Evolutionary conservation across 2,329 filamentous ascomycete genomes (phyloP).

Genomic region (Aspergillus pseudoglaucus): DNA sequence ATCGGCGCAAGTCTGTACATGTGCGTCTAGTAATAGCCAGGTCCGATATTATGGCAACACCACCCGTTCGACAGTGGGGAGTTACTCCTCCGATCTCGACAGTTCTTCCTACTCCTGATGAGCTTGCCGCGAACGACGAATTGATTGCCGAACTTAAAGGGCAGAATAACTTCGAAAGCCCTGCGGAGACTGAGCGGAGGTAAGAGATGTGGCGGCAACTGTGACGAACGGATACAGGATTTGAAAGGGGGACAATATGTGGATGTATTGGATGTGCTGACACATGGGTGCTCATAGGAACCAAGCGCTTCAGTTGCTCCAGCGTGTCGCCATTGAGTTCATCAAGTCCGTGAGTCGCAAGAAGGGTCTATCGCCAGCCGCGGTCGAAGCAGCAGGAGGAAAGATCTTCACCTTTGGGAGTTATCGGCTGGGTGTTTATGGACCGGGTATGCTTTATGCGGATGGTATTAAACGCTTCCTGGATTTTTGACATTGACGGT

Average conservation of each 20-base stretch:
- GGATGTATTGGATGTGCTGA: slow-evolving; percentile 7
- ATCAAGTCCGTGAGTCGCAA: slow-evolving; percentile 71
- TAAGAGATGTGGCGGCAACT: slow-evolving; percentile 27
- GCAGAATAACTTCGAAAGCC: slow-evolving; percentile 86
- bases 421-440: slow-evolving; percentile 88
- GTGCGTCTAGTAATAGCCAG: not conserved
- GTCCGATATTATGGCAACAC: slow-evolving; percentile 27
- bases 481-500: slow-evolving; percentile 2
- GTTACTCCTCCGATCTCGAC: slow-evolving; percentile 79
- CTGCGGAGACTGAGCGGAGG: slow-evolving; percentile 77
- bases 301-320: slow-evolving; percentile 67
- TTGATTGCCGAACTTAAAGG: slow-evolving; percentile 77
- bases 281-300: slow-evolving; percentile 44
- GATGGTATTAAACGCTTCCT: not conserved
- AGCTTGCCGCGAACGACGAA: slow-evolving; percentile 69
- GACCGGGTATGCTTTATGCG: slow-evolving; percentile 52
- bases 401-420: slow-evolving; percentile 96
- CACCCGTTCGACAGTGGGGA: slow-evolving; percentile 52
- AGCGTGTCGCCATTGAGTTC: slow-evolving; percentile 77
- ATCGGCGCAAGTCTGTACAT: not conserved
- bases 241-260: not conserved
- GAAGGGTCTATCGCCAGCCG: slow-evolving; percentile 66
- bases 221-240: not conserved
- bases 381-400: slow-evolving; percentile 77
- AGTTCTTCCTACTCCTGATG: slow-evolving; percentile 66